Conservation (phyloP, 768 basidiomycete species). For the Macrolepiota dolichaula region DNA sequence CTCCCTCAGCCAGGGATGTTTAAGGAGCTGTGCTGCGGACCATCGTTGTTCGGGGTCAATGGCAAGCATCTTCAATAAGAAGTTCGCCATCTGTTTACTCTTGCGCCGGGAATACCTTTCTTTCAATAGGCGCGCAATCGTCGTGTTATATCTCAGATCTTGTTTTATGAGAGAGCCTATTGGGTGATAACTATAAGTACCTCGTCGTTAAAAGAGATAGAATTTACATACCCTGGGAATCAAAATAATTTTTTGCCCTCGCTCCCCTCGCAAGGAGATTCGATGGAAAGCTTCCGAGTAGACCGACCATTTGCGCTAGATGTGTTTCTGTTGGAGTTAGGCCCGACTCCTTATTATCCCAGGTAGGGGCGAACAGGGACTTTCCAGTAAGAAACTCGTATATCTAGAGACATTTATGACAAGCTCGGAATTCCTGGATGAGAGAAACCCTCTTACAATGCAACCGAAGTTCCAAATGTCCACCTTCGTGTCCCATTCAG, state of each 20-base stretch:
- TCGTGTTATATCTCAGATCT: background rate
- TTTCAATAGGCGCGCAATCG: background rate
- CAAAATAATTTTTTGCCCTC: background rate
- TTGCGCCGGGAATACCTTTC: background rate
- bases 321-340: background rate
- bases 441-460: conserved; percentile 39
- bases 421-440: background rate
- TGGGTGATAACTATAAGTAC: background rate
- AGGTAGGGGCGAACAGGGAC: conserved; percentile 3
- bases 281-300: background rate
- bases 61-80: conserved; percentile 10
- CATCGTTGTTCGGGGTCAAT: conserved; percentile 11
- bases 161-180: background rate
- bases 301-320: background rate
- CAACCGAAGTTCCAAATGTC: conserved; percentile 84
- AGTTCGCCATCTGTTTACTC: background rate
- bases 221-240: background rate
- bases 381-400: conserved; percentile 15
- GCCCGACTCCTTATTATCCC: background rate
- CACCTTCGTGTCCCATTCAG: conserved; percentile 67
- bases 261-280: background rate
- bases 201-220: background rate
- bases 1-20: conserved; percentile 12
- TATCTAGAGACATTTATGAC: conserved; percentile 11
- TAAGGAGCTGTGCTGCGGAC: conserved; percentile 8